Evolutionary conservation across 1,284 basidiomycete species (phyloP), one percentile per base, ranked within the genome.

Genomic region (Irpex sp.): DNA sequence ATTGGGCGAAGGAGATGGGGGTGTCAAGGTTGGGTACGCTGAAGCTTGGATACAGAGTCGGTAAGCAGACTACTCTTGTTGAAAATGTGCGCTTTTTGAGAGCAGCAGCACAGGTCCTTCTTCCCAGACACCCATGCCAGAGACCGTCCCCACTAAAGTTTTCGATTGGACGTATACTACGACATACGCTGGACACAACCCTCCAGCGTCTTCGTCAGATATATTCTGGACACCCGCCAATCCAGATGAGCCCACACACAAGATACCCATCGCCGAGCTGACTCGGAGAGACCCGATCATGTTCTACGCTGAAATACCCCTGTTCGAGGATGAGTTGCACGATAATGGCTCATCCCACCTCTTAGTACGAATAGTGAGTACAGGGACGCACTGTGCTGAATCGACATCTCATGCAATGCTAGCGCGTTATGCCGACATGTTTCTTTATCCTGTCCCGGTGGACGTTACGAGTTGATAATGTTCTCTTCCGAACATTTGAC

Each of bases 91-190:
- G n/a, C 9, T n/a, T 19, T 36, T 37, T 28, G 39, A 52, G 47
- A 33, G 39, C 10, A 64, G 63, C 67, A 88, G 88, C 64, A 89
- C 85, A 66, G 83, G 83, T 61, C 82, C 89, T 16, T 78, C 80
- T 45, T 83, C 90, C 7, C 76, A 78, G 54, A 74, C 86, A 3
- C 86, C 89, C 0, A 84, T 94, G 74, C 89, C 91, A 2, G 73
- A 81, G 67, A 90, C 89, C 4, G 84, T 88, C 45, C 77, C 84
- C 0, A 88, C 92, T 2, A 95, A 95, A 67, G 90, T 90, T 1
- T 98, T 94, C 74, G 97, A 99, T 72, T 99, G 97, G 97, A 99
- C 97, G 5, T 99, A 97, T 73, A 97, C 95, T 0, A 93, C 93
- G 2, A 87, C 83, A 0, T 96, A 98, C 71, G 69, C 86, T 0